Evolutionary conservation across 2,329 filamentous ascomycete species (phyloP).

Genomic region (Didymella lethalis): DNA sequence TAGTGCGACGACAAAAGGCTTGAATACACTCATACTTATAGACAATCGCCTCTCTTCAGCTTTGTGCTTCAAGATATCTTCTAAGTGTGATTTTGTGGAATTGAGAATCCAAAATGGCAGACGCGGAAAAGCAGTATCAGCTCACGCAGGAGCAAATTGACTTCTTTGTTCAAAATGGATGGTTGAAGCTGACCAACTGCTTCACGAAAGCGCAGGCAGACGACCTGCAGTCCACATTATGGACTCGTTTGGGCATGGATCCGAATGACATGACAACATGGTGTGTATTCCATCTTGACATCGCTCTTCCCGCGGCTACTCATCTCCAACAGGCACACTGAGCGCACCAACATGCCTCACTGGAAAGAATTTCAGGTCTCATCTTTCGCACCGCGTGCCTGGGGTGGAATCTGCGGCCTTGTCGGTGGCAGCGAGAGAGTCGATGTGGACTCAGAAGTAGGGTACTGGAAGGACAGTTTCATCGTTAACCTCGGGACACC

Average conservation of each 20-base stretch:
- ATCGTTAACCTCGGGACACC: constrained; percentile 73
- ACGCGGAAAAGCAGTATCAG: constrained; percentile 35
- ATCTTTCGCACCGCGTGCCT: constrained; percentile 69
- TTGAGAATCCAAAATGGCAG: constrained; percentile 19
- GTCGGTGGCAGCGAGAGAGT: constrained; percentile 64
- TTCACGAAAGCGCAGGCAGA: constrained; percentile 59
- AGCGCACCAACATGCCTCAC: constrained; percentile 70
- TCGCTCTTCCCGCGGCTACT: not conserved
- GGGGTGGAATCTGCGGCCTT: constrained; percentile 71
- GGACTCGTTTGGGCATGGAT: constrained; percentile 71
- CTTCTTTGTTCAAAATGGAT: constrained; percentile 65
- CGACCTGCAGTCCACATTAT: constrained; percentile 61
- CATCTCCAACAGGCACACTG: constrained; percentile 50
- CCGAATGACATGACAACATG: constrained; percentile 71
- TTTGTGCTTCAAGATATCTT: not conserved
- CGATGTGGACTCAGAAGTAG: constrained; percentile 48
- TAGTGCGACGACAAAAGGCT: not conserved
- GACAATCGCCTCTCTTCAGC: not conserved
- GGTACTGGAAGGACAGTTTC: constrained; percentile 71
- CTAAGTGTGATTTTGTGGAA: not conserved
- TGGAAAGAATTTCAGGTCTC: constrained; percentile 64
- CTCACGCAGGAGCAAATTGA: constrained; percentile 58
- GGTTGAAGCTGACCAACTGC: constrained; percentile 62
- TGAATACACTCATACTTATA: constrained; percentile 3
- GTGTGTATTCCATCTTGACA: constrained; percentile 40